phyloP scores from a whole-genome alignment of 345 rosid genomes.

The Linum usitatissimum region DNA sequence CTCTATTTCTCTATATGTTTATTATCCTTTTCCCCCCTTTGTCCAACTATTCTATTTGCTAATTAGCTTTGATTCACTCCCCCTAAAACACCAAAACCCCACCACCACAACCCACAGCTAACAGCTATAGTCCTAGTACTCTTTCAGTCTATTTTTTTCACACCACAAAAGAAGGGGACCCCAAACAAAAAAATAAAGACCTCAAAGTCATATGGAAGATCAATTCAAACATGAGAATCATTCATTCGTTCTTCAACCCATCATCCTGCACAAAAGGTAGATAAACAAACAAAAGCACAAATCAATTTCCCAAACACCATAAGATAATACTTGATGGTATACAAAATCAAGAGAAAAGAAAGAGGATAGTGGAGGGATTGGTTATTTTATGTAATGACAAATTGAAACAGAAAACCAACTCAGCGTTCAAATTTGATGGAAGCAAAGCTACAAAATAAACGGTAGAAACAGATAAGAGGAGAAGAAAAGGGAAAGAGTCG shows the following conservation, averaged over 20 bases:
- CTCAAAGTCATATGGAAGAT: conserved; percentile 26
- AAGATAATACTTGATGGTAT: too few relatives aligned
- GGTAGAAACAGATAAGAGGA: conserved; percentile 23
- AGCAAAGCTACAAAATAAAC: conserved; percentile 27
- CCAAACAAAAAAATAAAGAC: conserved; percentile 15
- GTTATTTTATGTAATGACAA: conserved; percentile 28
- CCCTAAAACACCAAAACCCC: conserved; percentile 15
- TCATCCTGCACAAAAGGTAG: background rate
- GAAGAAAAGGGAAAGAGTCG: conserved; percentile 22
- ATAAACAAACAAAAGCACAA: conserved; percentile 4
- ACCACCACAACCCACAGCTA: conserved; percentile 2
- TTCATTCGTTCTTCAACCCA: background rate
- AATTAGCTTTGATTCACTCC: background rate
- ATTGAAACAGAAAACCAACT: conserved; percentile 26
- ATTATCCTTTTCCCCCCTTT: conserved; percentile 9
- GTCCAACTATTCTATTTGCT: background rate
- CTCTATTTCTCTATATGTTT: background rate
- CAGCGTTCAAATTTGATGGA: conserved; percentile 19
- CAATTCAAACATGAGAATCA: background rate
- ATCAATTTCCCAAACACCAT: background rate
- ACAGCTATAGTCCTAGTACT: conserved; percentile 3
- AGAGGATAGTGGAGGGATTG: conserved; percentile 12
- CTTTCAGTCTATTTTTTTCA: background rate
- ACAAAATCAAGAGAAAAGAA: background rate
- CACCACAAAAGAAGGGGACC: conserved; percentile 10